Evolutionary conservation across 2,329 filamentous ascomycete species (phyloP).

Genomic region (Penicillium frequentans): DNA sequence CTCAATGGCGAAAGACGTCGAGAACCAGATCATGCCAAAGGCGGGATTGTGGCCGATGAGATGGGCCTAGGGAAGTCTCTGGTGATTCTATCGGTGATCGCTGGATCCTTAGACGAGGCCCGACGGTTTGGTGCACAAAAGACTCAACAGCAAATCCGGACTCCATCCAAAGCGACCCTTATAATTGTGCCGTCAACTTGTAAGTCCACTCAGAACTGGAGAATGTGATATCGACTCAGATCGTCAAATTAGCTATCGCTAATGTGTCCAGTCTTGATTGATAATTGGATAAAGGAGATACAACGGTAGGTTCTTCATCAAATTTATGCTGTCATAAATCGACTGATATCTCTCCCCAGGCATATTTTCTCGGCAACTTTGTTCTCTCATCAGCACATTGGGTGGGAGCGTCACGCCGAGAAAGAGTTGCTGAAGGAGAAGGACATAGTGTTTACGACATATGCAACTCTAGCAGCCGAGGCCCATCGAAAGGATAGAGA

Average conservation of each 20-base stretch:
- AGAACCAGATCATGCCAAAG: conserved; percentile 17
- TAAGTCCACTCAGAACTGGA: conserved; percentile 28
- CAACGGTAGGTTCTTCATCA: not conserved
- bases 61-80: conserved; percentile 63
- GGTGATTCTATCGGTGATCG: conserved; percentile 31
- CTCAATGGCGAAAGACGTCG: conserved; percentile 1
- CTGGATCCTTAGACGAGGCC: conserved; percentile 48
- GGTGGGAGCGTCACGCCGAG: not conserved
- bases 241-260: not conserved
- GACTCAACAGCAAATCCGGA: conserved; percentile 35
- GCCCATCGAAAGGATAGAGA: not conserved
- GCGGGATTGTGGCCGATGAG: conserved; percentile 59
- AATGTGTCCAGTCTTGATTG: not conserved
- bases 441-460: not conserved
- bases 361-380: not conserved
- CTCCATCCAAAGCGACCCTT: conserved; percentile 26
- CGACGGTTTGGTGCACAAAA: conserved; percentile 21
- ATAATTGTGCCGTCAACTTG: conserved; percentile 50
- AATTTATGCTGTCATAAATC: not conserved
- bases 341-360: not conserved
- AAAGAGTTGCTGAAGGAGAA: not conserved
- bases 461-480: not conserved
- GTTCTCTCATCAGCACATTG: not conserved
- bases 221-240: too few species aligned
- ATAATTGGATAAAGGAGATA: not conserved